A percentile compares a stretch with the other conserved stretches of the same genome.
phyloP scores from a whole-genome alignment of 257 asterid species.

The Solanum piurae region DNA sequence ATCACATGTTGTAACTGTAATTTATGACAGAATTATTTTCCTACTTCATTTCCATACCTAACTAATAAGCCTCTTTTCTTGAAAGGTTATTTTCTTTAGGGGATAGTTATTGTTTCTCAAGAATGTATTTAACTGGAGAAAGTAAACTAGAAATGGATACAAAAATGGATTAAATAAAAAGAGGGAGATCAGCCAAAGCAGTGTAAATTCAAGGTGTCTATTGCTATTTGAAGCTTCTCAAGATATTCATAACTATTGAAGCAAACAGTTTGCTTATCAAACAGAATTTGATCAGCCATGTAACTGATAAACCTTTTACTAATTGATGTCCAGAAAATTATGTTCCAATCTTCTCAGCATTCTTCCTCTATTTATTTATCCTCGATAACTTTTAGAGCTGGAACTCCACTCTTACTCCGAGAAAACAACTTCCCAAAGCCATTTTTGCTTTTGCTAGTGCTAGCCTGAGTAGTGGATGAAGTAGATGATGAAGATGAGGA shows the following conservation, averaged over 20 bases:
- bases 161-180: background rate
- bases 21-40: background rate
- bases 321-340: background rate
- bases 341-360: background rate
- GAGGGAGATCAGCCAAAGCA: background rate
- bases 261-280: background rate
- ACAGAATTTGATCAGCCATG: slow-evolving; percentile 1
- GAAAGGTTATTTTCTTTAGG: background rate
- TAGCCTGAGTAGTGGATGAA: slow-evolving; percentile 21
- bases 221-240: background rate
- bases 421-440: slow-evolving; percentile 51
- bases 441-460: slow-evolving; percentile 29
- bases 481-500: slow-evolving; percentile 26
- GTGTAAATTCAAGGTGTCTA: background rate
- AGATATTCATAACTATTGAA: background rate
- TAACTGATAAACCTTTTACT: background rate
- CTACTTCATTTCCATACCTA: background rate
- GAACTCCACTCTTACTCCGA: slow-evolving; percentile 30
- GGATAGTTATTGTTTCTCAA: background rate
- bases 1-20: background rate
- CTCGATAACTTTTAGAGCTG: slow-evolving; percentile 15
- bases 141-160: background rate
- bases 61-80: background rate
- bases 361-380: background rate
- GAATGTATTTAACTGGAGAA: background rate